Base-by-base conservation (phyloP, 176 grass and related monocot species). In the Oryza meridionalis region DNA sequence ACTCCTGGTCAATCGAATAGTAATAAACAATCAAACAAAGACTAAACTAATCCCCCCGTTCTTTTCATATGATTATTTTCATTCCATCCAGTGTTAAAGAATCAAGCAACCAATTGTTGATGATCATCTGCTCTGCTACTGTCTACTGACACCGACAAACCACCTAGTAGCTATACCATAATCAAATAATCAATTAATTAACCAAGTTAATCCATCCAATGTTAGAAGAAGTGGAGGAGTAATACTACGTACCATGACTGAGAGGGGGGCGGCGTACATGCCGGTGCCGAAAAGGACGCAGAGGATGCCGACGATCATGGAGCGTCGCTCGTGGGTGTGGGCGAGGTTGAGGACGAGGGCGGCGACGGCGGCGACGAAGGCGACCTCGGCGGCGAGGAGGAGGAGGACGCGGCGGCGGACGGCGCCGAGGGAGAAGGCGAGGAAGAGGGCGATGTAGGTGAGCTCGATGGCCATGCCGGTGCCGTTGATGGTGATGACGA, bases 401-500 rank as follows among this genome's bases (percentile, higher is more conserved):
- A 91, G 42, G 35, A 92, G n/a, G 19, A 96, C 91, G 68, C 81
- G 64, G 35, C 91, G 70, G 2, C 96, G 84, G 27, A 65, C 77
- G 16, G 74, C 31, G 14, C 91, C 88, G 27, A 26, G 46, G 12
- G 96, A 94, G 91, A 74, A 99, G 77, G 90, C 43, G 47, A 96
- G 81, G 89, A 95, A 99, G 77, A 99, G 91, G 3, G 89, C 17
- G 35, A 99, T 46, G 83, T 96, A 99, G 73, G 91, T 26, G 46
- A 99, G 85, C 91, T 99, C 93, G 68, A 99, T 96, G 49, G 40
- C 67, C 81, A 90, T 84, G 70, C 96, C 96, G 59, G 93, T 89
- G 65, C 93, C 96, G 62, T 99, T 99, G 77, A 99, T 99, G 81
- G 96, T 99, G 72, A 99, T 90, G 31, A 99, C 93, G 4, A 99